Base-by-base conservation (phyloP, 2,329 filamentous ascomycete species). In the Fusarium tricinctum region DNA sequence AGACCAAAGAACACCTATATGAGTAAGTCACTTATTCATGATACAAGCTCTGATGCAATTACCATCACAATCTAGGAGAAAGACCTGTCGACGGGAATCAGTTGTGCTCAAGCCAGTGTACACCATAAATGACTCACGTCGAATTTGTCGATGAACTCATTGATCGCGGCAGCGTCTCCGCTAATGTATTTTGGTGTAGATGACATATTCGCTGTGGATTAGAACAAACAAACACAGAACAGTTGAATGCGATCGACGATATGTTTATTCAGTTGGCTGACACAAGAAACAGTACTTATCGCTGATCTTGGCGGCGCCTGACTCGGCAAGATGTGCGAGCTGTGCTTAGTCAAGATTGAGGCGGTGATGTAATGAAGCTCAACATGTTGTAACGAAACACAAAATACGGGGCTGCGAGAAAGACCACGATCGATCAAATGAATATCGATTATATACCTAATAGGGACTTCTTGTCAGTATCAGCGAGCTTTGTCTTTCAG, bases 1-100 rank as follows among this genome's bases (percentile, higher is more conserved):
- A 17, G 94, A 97, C 96, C 96, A 99, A 63, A 99, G 84, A 38
- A 99, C 96, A 77, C 95, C 94, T 97, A 26, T 10, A 39, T 14
- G 13, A 35, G 60, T 74, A n/a, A 68, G 60, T 60, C 26, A 42
- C 8, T 22, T 17, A 5, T 20, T 17, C 32, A 12, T 19, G 5
- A 20, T 32, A 13, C 9, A 14, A 17, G 8, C 19, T 20, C 8
- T n/a, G 3, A 22, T 19, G 3, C 26, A 43, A 84, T 75, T 83
- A 97, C 95, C 96, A 88, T 99, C 96, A 81, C 96, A 99, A 78
- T 99, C 96, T 75, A 99, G 93, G 14, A 99, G 84, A 77, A 99
- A 98, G 35, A 92, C 89, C 93, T 97, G 72, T 59, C 62, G 15
- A 35, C 47, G 20, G 17, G n/a, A 15, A 44, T 68, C 6, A 61